These are phyloP conservation scores for Teratosphaeria zuluensis DNA, from an alignment of 2,329 filamentous ascomycete genomes.

Conservation along the genomic window DNA sequence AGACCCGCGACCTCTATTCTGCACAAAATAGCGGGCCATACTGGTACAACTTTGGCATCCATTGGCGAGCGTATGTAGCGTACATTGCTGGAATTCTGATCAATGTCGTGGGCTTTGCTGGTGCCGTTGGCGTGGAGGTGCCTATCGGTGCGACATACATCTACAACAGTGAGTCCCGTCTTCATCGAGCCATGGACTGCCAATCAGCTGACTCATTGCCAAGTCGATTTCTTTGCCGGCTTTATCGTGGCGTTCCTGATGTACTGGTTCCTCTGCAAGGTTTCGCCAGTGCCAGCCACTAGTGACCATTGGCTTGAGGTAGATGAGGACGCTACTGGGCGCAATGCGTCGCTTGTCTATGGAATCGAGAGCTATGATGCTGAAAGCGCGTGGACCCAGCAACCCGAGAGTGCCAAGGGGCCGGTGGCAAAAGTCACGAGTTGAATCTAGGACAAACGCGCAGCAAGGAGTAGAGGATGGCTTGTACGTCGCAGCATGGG, in stretches of 20 bases:
- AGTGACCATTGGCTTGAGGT: constrained; percentile 73
- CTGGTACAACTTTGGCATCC: constrained; percentile 62
- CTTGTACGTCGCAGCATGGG: no score
- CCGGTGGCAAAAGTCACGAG: background rate
- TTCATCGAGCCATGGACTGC: background rate
- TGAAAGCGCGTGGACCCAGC: background rate
- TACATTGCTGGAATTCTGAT: constrained; percentile 77
- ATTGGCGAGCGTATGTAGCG: constrained; percentile 75
- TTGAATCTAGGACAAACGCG: background rate
- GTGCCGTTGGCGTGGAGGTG: constrained; percentile 61
- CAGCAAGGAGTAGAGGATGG: no score
- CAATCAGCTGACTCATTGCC: background rate
- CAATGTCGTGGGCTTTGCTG: constrained; percentile 86
- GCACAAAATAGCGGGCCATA: constrained; percentile 59
- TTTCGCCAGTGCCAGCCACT: constrained; percentile 64
- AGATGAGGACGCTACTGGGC: constrained; percentile 44
- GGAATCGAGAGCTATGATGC: background rate
- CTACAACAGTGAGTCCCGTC: background rate
- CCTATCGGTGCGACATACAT: constrained; percentile 68
- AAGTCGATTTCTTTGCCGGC: constrained; percentile 76
- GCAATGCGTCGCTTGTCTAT: constrained; percentile 11
- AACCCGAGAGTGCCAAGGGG: background rate
- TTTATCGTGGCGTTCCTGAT: constrained; percentile 58
- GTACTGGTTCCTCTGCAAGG: constrained; percentile 61
- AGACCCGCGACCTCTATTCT: constrained; percentile 70